Evolutionary conservation across 345 rosid genomes (phyloP).

Genomic region (Brassica juncea): DNA sequence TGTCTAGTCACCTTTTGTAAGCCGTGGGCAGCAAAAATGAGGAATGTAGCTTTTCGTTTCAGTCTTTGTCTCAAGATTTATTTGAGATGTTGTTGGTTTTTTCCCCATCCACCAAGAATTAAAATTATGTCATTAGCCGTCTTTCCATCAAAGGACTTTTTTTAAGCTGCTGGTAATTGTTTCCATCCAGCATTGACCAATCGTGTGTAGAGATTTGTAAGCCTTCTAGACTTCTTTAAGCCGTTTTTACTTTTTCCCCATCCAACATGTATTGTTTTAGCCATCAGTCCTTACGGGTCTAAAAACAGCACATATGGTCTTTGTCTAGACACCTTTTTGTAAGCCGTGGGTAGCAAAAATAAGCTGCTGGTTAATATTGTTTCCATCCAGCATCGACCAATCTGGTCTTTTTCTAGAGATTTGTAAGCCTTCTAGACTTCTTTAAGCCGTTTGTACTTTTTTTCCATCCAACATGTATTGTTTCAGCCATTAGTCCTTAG

Average conservation of each 20-base stretch:
- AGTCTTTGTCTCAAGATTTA: background rate
- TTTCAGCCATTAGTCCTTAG: background rate
- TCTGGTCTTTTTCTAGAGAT: too few species aligned
- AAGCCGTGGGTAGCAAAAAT: background rate
- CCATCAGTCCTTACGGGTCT: background rate
- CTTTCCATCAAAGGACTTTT: background rate
- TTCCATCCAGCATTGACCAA: background rate
- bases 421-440: too few species aligned
- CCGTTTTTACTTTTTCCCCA: background rate
- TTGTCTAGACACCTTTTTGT: background rate
- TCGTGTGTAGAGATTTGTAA: background rate
- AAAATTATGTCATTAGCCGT: background rate
- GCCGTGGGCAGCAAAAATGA: background rate
- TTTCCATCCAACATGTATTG: background rate
- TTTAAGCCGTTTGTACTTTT: too few species aligned
- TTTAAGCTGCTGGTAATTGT: background rate
- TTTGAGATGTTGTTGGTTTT: background rate
- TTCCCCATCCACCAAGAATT: background rate
- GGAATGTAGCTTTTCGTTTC: background rate
- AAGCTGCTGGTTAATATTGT: too few species aligned
- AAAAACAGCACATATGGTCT: background rate
- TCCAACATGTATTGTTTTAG: background rate
- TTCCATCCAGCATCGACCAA: too few species aligned
- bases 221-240: background rate
- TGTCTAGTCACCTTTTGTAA: background rate